Evolutionary conservation across 2,329 filamentous ascomycete species (phyloP), one percentile per base, ranked within the genome.

Genomic region (Ustulina deusta): DNA sequence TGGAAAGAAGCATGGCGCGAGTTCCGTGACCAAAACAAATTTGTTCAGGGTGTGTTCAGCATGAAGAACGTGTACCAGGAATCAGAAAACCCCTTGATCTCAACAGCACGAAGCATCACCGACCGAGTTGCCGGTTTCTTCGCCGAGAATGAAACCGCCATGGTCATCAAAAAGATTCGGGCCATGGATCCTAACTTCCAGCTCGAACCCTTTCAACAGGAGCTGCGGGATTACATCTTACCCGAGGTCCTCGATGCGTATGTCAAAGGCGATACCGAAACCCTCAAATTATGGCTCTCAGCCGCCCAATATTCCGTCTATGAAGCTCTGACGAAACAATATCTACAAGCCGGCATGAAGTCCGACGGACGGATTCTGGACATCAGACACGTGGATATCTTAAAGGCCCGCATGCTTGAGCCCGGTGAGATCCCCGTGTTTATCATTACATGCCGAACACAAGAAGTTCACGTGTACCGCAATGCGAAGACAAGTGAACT

Each of bases 1-100:
- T 98, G 95, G 93, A 97, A 97, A 82, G 95, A 98, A 80, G 93
- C 94, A n/a, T 99, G 96, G 96, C 89, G 91, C 75, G 92, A 96
- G 59, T 99, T 98, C 87, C 91, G 92, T 71, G 96, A 99, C 79
- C 90, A 89, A 72, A 97, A 91, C 81, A 93, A 91, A 74, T 82
- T 97, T 66, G 93, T 97, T 79, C 95, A 97, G 81, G 90, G 91
- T 65, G 83, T 97, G 69, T 97, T 97, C 82, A 89, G 86, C 78
- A 89, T 97, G 82, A 94, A 95, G 81, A 89, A 88, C 64, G 90
- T 90, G 64, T 98, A 98, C 83, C 91, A 97, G 73, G 96, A 99
- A 82, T 98, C 96, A 11, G 96, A 99, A 78, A 99, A 99, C 80
- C 95, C 96, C 6, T 86, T 99, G 49, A 93, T 99, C 71, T 92